Percentiles rank a stretch among this genome's conserved stretches.
These are phyloP conservation scores for Trichophyton benhamiae DNA, from an alignment of 2,329 filamentous ascomycete genomes.

Conservation along the genomic window DNA sequence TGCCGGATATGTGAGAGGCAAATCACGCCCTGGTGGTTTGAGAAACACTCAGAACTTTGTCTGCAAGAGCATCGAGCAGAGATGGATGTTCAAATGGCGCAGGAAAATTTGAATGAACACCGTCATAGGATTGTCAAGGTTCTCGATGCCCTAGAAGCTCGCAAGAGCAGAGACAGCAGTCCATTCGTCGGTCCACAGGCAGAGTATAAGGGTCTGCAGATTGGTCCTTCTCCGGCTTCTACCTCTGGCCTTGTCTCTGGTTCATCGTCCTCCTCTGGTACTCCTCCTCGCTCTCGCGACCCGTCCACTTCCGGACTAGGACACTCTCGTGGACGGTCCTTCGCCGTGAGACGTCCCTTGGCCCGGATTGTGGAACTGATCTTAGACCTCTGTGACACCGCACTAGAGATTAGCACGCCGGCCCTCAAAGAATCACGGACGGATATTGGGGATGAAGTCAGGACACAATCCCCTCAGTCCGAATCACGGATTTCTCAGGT, in stretches of 20 bases:
- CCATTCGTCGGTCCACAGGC: conserved; percentile 43
- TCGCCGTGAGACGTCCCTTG: conserved; percentile 78
- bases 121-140: conserved; percentile 91
- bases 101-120: conserved; percentile 84
- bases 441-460: conserved; percentile 57
- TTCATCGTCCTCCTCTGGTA: conserved; percentile 56
- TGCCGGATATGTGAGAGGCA: conserved; percentile 96
- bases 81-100: conserved; percentile 93
- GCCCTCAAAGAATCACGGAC: conserved; percentile 73
- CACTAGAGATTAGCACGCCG: conserved; percentile 86
- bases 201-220: conserved; percentile 79
- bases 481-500: conserved; percentile 92
- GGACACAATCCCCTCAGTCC: conserved; percentile 89
- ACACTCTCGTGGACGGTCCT: conserved; percentile 73
- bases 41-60: conserved; percentile 95
- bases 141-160: conserved; percentile 74
- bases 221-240: conserved; percentile 59
- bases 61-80: conserved; percentile 91
- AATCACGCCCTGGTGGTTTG: conserved; percentile 98
- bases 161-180: conserved; percentile 39
- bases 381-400: conserved; percentile 88
- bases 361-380: conserved; percentile 89
- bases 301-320: conserved; percentile 55
- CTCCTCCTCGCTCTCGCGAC: conserved; percentile 54
- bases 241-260: conserved; percentile 61